Evolutionary conservation across 768 basidiomycete species (phyloP).

Genomic region (Auricularia sp.): DNA sequence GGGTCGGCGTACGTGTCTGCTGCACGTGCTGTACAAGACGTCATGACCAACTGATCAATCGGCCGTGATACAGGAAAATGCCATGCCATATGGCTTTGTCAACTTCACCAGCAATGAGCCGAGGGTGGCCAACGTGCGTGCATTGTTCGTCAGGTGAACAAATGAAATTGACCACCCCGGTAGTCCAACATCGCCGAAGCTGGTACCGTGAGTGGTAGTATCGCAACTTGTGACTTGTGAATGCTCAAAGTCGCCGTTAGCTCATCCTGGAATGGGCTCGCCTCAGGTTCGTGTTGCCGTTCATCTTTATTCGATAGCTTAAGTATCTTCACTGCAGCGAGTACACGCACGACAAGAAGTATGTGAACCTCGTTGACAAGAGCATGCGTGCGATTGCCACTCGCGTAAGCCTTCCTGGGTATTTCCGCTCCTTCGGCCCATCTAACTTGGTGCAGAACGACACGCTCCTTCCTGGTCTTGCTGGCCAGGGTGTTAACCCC

Average conservation of each 20-base stretch:
- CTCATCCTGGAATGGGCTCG: background rate
- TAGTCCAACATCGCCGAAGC: slow-evolving; percentile 22
- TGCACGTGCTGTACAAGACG: too few relatives aligned
- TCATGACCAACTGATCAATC: too few relatives aligned
- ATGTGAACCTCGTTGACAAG: slow-evolving; percentile 41
- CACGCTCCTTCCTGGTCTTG: slow-evolving; percentile 38
- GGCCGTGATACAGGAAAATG: too few relatives aligned
- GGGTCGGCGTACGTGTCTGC: slow-evolving; percentile 35
- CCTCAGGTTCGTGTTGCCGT: slow-evolving; percentile 4
- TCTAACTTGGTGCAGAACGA: slow-evolving; percentile 18
- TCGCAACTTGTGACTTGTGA: background rate
- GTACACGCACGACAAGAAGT: slow-evolving; percentile 52
- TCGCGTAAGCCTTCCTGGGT: slow-evolving; percentile 19
- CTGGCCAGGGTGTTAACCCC: slow-evolving; percentile 51
- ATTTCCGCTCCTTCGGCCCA: background rate
- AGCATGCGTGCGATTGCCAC: slow-evolving; percentile 42
- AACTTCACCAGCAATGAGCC: slow-evolving; percentile 30
- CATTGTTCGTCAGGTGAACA: background rate
- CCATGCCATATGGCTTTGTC: slow-evolving; percentile 13
- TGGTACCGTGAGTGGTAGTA: slow-evolving; percentile 28
- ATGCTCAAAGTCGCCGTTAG: background rate
- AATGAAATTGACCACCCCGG: background rate
- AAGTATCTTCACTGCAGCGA: slow-evolving; percentile 12
- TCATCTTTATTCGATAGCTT: background rate
- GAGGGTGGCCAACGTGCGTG: slow-evolving; percentile 22